Percentiles rank a stretch among this genome's conserved stretches.
These are phyloP conservation scores for Allium fistulosum DNA, from an alignment of 106 monocot species.

Conservation along the genomic window DNA sequence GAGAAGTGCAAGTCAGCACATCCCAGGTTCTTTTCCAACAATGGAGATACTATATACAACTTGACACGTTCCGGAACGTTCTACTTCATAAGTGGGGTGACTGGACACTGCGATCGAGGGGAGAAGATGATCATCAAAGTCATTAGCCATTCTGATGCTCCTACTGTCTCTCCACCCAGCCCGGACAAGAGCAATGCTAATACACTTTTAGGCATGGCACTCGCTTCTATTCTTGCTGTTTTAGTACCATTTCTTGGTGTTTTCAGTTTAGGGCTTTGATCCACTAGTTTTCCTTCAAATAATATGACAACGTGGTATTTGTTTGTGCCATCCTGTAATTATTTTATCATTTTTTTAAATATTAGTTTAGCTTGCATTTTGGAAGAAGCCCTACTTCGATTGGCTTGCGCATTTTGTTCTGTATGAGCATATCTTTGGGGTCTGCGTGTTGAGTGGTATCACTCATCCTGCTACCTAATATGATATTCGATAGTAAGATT, in stretches of 20 bases:
- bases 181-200: constrained; percentile 3
- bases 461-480: too few species aligned
- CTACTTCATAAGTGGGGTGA: constrained; percentile 88
- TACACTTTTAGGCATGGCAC: neutral
- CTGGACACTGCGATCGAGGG: constrained; percentile 69
- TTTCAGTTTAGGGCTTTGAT: neutral
- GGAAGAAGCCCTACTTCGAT: too few species aligned
- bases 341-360: too few species aligned
- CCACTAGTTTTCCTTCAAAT: neutral
- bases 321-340: too few species aligned
- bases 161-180: neutral
- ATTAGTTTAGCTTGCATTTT: too few species aligned
- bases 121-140: constrained; percentile 82
- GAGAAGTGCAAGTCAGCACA: constrained; percentile 45
- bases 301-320: neutral
- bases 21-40: constrained; percentile 79
- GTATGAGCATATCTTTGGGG: too few species aligned
- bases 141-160: constrained; percentile 14
- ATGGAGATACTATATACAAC: constrained; percentile 37
- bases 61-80: constrained; percentile 44
- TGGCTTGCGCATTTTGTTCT: too few species aligned
- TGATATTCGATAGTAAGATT: too few species aligned
- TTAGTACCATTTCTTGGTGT: neutral
- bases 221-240: neutral
- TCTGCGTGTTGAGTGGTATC: too few species aligned